A percentile compares a stretch with the other conserved stretches of the same genome.
Conservation (phyloP, 768 basidiomycete genomes). For the Tulasnella sp. region DNA sequence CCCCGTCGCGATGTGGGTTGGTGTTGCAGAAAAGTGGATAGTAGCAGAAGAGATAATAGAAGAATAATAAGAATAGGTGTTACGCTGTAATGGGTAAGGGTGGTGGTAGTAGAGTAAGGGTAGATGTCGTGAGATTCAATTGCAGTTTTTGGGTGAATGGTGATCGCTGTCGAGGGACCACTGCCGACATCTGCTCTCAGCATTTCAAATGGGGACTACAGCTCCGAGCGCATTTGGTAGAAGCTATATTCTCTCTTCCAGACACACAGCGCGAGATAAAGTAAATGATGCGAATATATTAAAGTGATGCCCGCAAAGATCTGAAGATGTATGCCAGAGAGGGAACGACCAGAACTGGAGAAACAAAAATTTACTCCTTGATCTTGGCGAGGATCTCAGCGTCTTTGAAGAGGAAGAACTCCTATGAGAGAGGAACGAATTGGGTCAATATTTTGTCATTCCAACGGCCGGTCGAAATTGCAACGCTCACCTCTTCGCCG, state of each 20-base stretch:
- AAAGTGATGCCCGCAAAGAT: not conserved
- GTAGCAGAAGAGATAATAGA: not conserved
- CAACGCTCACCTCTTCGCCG: constrained; percentile 70
- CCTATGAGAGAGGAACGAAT: constrained; percentile 41
- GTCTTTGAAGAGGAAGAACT: constrained; percentile 93
- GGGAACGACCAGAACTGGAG: not conserved
- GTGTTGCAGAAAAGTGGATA: not conserved
- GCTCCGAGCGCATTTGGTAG: not conserved
- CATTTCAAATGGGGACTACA: not conserved
- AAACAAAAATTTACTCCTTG: constrained; percentile 55
- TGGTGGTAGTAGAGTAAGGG: not conserved
- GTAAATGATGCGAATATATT: constrained; percentile 4
- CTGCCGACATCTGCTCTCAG: not conserved
- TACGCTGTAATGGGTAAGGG: not conserved
- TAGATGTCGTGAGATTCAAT: not conserved
- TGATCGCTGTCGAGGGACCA: not conserved
- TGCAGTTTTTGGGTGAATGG: not conserved
- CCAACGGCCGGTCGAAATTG: not conserved
- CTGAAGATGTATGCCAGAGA: not conserved
- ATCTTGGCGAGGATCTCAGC: constrained; percentile 94
- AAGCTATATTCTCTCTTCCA: not conserved
- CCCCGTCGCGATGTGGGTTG: not conserved
- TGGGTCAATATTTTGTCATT: not conserved
- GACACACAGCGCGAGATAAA: not conserved
- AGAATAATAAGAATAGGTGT: not conserved